Conservation (phyloP, 73 alveolate genomes). For the Tetrahymena borealis region DNA sequence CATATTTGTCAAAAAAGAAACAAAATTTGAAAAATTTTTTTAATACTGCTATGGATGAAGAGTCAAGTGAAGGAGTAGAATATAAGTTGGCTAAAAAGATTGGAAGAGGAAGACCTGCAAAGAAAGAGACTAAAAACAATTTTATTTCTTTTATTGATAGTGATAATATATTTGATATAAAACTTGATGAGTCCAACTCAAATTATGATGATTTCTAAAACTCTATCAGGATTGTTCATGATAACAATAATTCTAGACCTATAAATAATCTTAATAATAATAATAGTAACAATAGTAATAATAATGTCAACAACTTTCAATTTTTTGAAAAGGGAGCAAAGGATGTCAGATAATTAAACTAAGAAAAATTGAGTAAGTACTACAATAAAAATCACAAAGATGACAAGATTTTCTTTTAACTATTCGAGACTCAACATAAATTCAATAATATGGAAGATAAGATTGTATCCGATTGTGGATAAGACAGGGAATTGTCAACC, state of each 20-base stretch:
- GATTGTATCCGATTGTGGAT: neutral
- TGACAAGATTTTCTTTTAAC: neutral
- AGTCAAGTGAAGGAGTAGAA: neutral
- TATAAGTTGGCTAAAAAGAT: no score
- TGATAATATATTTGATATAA: no score
- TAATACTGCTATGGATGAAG: neutral
- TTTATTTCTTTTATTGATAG: neutral
- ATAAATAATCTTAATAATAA: neutral
- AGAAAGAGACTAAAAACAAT: neutral
- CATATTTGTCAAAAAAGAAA: neutral
- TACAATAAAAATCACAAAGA: neutral
- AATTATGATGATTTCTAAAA: neutral
- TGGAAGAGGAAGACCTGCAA: neutral
- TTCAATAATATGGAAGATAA: neutral
- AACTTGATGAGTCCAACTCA: neutral
- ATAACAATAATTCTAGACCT: no score
- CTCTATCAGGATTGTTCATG: neutral
- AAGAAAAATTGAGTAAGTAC: neutral
- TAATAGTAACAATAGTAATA: neutral
- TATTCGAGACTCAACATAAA: neutral
- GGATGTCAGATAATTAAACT: no score
- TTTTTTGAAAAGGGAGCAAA: neutral
- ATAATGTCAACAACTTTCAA: no score
- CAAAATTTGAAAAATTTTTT: neutral
- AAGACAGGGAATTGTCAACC: neutral